Base-by-base conservation (phyloP, 106 monocot species). In the Phalaenopsis equestris region DNA sequence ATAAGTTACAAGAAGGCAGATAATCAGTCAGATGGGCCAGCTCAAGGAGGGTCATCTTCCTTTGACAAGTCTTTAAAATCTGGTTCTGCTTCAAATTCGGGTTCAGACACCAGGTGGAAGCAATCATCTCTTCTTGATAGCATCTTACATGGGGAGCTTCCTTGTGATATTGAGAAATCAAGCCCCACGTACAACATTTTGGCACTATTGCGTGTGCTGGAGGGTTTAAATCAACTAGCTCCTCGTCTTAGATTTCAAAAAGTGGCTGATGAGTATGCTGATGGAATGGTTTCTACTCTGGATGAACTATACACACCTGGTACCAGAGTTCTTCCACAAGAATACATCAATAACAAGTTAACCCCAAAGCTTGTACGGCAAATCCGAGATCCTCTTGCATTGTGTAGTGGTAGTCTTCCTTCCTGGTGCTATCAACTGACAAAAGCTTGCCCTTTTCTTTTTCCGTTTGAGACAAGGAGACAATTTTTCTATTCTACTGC, bases 371-470 rank as follows among this genome's bases (percentile, higher is more conserved):
- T 99, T 48, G 84, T 91, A 30, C 80, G 99, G 47, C 99, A 99
- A 88, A 91, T 99, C 61, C 99, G 95, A 83, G 99, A 99, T 85
- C 91, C 89, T 81, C 85, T 99, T 76, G 99, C 99, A 81, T 86
- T 99, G 72, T 99, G 94, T 79, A 99, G 99, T 75, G 99, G 99
- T 47, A 95, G 99, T 88, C 85, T 99, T 39, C 99, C 99, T 21
- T 90, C 95, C 52, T 99, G 99, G 99, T 99, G 99, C 83, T 91
- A 91, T 77, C 94, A 99, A 82, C 80, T 95, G 89, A 93, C 99
- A 6, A 94, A 90, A 85, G 91, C 99, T 55, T 99, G 94, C 45
- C 99, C 99, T 75, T 99, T 99, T 73, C 73, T 99, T 58, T 99
- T 99, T 86, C 99, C 99, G 21, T 95, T 99, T 86, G 99, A 99